Evolutionary conservation across 2,329 filamentous ascomycete genomes (phyloP).

Genomic region (Sporothrix globosa): DNA sequence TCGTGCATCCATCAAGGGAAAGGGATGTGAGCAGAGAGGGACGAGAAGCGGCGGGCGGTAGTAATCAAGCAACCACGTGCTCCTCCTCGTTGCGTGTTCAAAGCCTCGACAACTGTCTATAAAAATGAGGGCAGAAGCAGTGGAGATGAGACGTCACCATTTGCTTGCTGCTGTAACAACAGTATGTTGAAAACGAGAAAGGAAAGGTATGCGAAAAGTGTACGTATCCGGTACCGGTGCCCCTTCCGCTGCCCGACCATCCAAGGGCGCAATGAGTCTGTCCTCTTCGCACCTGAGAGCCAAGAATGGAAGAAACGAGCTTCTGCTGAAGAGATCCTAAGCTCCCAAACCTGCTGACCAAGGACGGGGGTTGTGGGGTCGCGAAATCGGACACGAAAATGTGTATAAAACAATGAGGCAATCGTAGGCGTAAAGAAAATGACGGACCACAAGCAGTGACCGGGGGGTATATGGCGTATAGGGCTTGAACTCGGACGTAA

Average conservation of each 20-base stretch:
- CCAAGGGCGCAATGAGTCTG: background rate
- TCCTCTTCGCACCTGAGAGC: constrained; percentile 11
- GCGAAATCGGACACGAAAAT: background rate
- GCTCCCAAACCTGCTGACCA: background rate
- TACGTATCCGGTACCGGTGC: background rate
- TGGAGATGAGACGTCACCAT: constrained; percentile 7
- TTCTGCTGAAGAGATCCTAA: background rate
- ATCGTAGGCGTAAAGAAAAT: background rate
- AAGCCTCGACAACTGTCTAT: constrained; percentile 14
- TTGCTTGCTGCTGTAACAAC: background rate
- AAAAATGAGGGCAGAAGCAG: background rate
- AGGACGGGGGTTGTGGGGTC: background rate
- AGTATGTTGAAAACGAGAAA: background rate
- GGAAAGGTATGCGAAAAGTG: background rate
- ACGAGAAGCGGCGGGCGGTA: background rate
- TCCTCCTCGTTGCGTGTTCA: background rate
- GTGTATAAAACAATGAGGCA: background rate
- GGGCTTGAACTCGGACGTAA: constrained; percentile 7
- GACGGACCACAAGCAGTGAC: background rate
- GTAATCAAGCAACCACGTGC: background rate
- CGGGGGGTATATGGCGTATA: constrained; percentile 6
- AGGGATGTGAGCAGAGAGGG: background rate
- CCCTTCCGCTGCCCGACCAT: background rate
- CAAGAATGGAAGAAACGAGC: background rate
- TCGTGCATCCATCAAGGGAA: constrained; percentile 19